Base-by-base conservation (phyloP, 805 yeast species). In the Ogataea siamensis region DNA sequence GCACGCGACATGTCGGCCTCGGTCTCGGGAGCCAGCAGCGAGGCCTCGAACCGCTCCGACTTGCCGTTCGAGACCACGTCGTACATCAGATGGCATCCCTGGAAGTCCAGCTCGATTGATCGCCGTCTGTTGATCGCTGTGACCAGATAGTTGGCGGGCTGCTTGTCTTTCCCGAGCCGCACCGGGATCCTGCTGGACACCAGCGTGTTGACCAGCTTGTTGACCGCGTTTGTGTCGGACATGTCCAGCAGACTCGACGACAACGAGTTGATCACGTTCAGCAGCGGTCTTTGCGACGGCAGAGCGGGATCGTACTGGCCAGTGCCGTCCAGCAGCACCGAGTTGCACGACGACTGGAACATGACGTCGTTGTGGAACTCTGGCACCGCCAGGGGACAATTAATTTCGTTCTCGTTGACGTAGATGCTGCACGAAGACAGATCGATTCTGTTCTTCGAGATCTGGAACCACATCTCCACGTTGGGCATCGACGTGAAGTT, bases 391-490 rank as follows among this genome's bases (percentile, higher is more conserved):
- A 58, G 34, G 12, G 47, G 43, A 25, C 54, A 49, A 28, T 44
- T 53, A 9, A 47, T 49, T 32, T 62, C 67, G 32, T 39, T 37
- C 36, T 62, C 62, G 37, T 50, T 50, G 22, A 56, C 53, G 28
- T 49, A 53, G 5, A 57, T 46, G 30, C 39, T 46, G 41, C 54
- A 56, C 1, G 50, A 34, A 8, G 51, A 36, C 9, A 47, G 27
- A 25, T 47, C 49, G 11, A 57, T 35, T 12, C 40, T 37, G 15
- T 47, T 43, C 12, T 50, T 51, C n/a, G 35, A 32, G 5, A 60
- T 37, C 20, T 51, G 54, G 35, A 63, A 50, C 53, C 63, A 54
- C 7, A 63, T 37, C 36, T 64, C 67, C 28, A 61, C 40, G 28
- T 54, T 51, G 9, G 67, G 67, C 24, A 49, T 47, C 3, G 39